Percentiles rank a stretch among this genome's conserved stretches.
Evolutionary conservation across 1,284 basidiomycete species (phyloP).

Genomic region (Amylostereum areolatum): DNA sequence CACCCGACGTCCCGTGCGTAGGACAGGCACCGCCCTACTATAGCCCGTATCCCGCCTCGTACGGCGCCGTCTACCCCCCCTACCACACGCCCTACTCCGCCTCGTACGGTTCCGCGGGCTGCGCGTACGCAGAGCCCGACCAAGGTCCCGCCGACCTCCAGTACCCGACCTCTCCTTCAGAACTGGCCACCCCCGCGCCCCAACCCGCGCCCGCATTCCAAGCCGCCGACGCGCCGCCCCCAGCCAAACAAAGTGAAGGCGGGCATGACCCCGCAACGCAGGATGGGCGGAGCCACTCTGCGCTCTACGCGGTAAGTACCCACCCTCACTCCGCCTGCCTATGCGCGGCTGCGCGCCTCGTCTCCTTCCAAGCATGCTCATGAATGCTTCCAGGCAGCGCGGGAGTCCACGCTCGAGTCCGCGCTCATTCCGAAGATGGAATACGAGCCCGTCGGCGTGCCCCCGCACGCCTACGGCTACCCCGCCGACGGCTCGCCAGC

Average conservation of each 20-base stretch:
- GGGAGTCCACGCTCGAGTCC: too few relatives aligned
- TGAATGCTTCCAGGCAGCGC: too few relatives aligned
- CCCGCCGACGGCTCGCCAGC: too few relatives aligned
- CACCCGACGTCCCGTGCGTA: too few relatives aligned
- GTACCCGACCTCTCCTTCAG: background rate
- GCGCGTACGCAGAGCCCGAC: background rate
- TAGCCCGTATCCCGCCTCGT: too few relatives aligned
- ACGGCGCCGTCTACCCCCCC: background rate
- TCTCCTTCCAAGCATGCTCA: too few relatives aligned
- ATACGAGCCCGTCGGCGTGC: too few relatives aligned
- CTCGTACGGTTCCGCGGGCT: conserved; percentile 3
- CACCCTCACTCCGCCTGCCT: conserved; percentile 2
- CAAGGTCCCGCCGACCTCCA: too few relatives aligned
- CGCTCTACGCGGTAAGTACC: conserved; percentile 11
- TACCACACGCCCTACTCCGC: background rate
- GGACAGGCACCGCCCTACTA: too few relatives aligned
- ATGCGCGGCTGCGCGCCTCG: background rate
- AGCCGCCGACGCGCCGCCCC: conserved; percentile 5
- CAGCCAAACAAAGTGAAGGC: conserved; percentile 12
- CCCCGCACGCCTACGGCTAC: too few relatives aligned
- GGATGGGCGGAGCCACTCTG: background rate
- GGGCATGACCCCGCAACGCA: conserved; percentile 10
- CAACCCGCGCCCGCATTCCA: background rate
- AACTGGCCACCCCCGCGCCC: background rate
- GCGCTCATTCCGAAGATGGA: too few relatives aligned